Base-by-base conservation (phyloP, 805 yeast genomes). In the Limtongozyma cylindracea region DNA sequence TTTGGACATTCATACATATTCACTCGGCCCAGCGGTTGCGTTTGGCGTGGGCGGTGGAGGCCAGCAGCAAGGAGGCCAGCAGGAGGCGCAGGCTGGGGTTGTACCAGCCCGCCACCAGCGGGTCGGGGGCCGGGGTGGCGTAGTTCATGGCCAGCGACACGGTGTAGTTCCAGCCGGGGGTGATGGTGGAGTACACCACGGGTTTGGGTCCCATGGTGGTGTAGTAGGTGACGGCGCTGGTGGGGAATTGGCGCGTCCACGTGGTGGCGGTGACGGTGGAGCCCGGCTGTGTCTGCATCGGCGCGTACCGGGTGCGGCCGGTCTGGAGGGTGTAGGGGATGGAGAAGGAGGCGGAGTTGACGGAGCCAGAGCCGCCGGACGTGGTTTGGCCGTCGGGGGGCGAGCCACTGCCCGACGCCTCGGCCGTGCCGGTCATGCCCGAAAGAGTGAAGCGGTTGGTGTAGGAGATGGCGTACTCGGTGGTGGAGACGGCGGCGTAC, bases 281-380 rank as follows among this genome's bases (percentile, higher is more conserved):
- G 3, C 70, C 74, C 5, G 98, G 95, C 45, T 78, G 93, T 27
- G 53, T 40, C 47, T 82, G 95, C 93, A 80, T 77, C 23, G 95
- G 94, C 1, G 96, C 95, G 42, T 47, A 76, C 33, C 82, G 60
- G 7, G 74, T 62, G 11, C 32, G 43, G 15, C 93, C 93, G 0
- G 88, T 70, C 47, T 84, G 96, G 33, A 33, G 29, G 3, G 76
- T 59, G 46, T 82, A 84, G 2, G 91, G 58, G 5, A 80, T 47
- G 3, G 68, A 38, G 40, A 70, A 71, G 3, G 78, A 67, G 8
- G 39, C 43, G 1, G 53, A 35, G 32, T 45, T 30, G 19, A 42
- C 19, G 8, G 43, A 9, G 3, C 27, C 35, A 13, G 6, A 5
- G 15, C 5, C 15, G 15, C 6, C 6, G 5, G 5, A 6, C 15